Conservation (phyloP, 208 protist species). For the Leishmania martiniquensis region DNA sequence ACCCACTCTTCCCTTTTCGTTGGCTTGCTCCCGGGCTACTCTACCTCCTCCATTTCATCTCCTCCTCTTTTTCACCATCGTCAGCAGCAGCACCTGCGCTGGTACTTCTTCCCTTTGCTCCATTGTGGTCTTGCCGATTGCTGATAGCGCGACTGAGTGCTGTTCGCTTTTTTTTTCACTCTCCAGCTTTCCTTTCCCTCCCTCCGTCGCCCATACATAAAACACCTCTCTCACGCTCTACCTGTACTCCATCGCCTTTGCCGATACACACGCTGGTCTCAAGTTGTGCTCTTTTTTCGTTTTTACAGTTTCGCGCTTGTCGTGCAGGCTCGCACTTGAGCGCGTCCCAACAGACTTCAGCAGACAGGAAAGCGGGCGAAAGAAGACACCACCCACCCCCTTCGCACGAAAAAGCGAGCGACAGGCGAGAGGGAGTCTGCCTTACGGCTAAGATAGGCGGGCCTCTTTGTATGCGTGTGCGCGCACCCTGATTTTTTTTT, state of each 20-base stretch:
- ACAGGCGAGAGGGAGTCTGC: neutral
- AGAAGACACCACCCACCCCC: no score
- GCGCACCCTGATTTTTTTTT: neutral
- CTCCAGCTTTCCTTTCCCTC: neutral
- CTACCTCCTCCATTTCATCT: neutral
- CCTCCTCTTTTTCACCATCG: neutral
- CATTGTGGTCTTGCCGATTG: neutral
- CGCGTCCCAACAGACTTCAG: neutral
- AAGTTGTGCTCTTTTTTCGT: neutral
- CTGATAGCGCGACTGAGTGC: neutral
- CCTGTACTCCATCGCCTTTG: constrained; percentile 3
- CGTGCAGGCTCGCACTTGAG: neutral
- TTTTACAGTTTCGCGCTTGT: no score
- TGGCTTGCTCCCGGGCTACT: neutral
- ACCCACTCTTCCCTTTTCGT: neutral
- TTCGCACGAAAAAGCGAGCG: no score
- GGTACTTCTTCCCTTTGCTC: neutral
- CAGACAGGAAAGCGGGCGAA: neutral
- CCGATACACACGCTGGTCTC: neutral
- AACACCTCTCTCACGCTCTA: no score
- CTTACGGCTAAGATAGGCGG: no score
- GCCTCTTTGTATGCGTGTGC: no score
- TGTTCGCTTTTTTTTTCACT: neutral
- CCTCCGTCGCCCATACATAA: no score
- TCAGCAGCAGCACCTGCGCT: constrained; percentile 1